These are phyloP conservation scores for Colletotrichum graminicola DNA, from an alignment of 2,329 filamentous ascomycete genomes.

Conservation along the genomic window DNA sequence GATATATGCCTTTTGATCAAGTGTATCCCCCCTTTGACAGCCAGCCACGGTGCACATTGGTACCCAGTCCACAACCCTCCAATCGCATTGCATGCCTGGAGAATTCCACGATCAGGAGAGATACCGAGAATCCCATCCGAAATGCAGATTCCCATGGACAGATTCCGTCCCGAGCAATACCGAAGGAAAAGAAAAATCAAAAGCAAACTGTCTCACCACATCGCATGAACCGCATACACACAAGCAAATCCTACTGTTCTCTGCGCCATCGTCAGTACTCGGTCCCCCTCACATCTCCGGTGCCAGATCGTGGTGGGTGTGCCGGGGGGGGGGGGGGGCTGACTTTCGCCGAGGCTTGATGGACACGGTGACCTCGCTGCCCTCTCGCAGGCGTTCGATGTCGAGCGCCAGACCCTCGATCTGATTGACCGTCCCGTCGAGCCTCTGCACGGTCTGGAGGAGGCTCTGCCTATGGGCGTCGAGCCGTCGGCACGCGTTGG, in stretches of 20 bases:
- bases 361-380: constrained; percentile 23
- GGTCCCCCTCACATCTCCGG: too few species aligned
- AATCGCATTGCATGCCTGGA: not conserved
- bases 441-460: not conserved
- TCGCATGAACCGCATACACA: not conserved
- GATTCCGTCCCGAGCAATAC: not conserved
- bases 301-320: too few species aligned
- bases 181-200: too few species aligned
- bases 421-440: constrained; percentile 12
- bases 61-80: not conserved
- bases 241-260: not conserved
- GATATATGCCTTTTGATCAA: too few species aligned
- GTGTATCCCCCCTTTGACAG: too few species aligned
- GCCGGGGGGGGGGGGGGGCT: not conserved
- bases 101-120: not conserved
- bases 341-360: constrained; percentile 17
- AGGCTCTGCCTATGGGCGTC: constrained; percentile 23
- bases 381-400: constrained; percentile 6
- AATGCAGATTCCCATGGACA: not conserved
- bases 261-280: not conserved
- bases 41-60: not conserved
- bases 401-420: constrained; percentile 9
- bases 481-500: constrained; percentile 20
- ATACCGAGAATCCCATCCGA: not conserved
- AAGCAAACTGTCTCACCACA: not conserved